Base-by-base conservation (phyloP, 192 early-diverging fungal species). In the Dissophora ornata region DNA sequence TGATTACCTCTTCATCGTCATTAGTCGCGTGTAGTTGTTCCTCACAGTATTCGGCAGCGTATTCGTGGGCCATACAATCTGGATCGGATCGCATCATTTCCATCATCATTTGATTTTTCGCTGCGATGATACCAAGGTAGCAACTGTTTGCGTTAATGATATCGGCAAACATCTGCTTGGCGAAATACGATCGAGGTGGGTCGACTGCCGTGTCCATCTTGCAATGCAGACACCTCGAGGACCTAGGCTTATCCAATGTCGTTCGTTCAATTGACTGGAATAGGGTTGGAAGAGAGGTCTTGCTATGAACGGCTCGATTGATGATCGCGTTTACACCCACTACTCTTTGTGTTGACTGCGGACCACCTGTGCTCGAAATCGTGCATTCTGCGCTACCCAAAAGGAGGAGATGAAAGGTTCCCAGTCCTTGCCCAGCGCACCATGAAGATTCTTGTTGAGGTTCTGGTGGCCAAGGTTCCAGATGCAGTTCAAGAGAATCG, bases 331-430 rank as follows among this genome's bases (percentile, higher is more conserved):
- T 16, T 13, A 55, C 44, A 0, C 46, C 21, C 38, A 55, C 30
- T 15, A 71, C 52, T 19, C 30, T 22, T 24, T 71, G 59, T 4
- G 51, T 62, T 16, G 29, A 62, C 30, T 71, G 68, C 28, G 5
- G 10, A 22, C 58, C 58, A 60, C 30, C 46, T 24, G 0, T 34
- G 15, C 3, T 48, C 58, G 32, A 62, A 52, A n/a, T 62, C 48
- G 11, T 50, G 36, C 3, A 7, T 62, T 51, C 36, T 36, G 33
- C 12, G 25, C 12, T n/a, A 2, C 3, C 60, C 36, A 38, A 16
- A 22, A 62, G 1, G 22, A 16, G 6, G 47, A 21, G 1, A 28
- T 41, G 21, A 51, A 62, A 1, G 15, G 7, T 2, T 48, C 4
- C 48, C 36, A 62, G 10, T 25, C 22, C 4, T 25, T 16, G 19